phyloP scores from a whole-genome alignment of 345 rosid genomes.

The Cardiospermum halicacabum region DNA sequence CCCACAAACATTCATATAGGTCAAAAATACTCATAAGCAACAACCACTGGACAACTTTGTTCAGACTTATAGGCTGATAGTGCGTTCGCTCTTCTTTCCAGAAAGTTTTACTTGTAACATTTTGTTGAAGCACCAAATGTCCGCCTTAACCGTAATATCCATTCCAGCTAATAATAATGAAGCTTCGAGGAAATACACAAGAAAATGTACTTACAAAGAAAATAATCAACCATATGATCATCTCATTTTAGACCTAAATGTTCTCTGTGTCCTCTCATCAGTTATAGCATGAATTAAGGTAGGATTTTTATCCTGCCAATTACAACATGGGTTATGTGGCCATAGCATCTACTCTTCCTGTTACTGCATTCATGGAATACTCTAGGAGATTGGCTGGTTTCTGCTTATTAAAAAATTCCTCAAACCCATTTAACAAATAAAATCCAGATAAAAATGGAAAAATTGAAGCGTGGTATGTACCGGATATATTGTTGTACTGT shows the following conservation, averaged over 20 bases:
- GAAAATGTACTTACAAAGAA: too few relatives aligned
- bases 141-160: too few relatives aligned
- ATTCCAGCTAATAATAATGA: too few relatives aligned
- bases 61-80: too few relatives aligned
- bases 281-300: conserved; percentile 47
- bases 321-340: conserved; percentile 89
- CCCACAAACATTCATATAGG: too few relatives aligned
- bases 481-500: conserved; percentile 35
- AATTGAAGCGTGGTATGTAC: conserved; percentile 54
- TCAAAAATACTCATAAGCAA: too few relatives aligned
- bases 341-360: conserved; percentile 96
- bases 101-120: too few relatives aligned
- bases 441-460: background rate
- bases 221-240: too few relatives aligned
- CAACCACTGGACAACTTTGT: too few relatives aligned
- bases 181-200: too few relatives aligned
- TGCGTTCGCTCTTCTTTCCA: too few relatives aligned
- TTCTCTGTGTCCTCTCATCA: conserved; percentile 51
- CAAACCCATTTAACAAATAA: background rate
- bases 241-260: conserved; percentile 54
- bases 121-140: too few relatives aligned
- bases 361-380: conserved; percentile 78
- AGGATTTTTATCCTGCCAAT: conserved; percentile 50
- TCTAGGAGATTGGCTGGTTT: conserved; percentile 71
- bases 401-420: conserved; percentile 26